phyloP scores from a whole-genome alignment of 2,329 filamentous ascomycete species.

The Botrytis elliptica region DNA sequence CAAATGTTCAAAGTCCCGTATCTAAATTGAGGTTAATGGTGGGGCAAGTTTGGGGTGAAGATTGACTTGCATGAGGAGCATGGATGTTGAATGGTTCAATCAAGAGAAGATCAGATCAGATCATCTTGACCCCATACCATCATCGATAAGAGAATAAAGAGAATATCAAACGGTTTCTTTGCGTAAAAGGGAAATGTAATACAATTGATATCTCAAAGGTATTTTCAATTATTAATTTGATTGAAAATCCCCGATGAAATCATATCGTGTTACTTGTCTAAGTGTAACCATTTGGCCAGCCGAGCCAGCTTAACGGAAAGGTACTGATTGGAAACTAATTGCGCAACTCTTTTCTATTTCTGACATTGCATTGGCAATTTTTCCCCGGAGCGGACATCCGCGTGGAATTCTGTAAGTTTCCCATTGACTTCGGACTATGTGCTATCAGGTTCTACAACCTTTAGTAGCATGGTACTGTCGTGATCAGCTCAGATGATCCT shows the following conservation, averaged over 20 bases:
- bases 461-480: conserved; percentile 16
- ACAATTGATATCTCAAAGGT: not conserved
- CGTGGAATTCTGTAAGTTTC: conserved; percentile 20
- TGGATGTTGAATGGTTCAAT: not conserved
- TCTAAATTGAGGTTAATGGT: not conserved
- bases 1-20: not conserved
- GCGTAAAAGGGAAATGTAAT: not conserved
- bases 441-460: conserved; percentile 21
- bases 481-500: conserved; percentile 16
- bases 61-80: conserved; percentile 7
- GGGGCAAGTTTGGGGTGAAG: not conserved
- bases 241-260: not conserved
- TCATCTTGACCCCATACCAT: not conserved
- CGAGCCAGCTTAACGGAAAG: conserved; percentile 22
- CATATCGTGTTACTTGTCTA: conserved; percentile 1
- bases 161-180: not conserved
- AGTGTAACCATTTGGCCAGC: conserved; percentile 16
- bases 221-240: conserved; percentile 2
- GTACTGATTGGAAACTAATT: conserved; percentile 15
- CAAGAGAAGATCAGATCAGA: conserved; percentile 10
- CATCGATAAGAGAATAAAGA: conserved; percentile 3
- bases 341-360: not conserved
- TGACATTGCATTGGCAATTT: conserved; percentile 11
- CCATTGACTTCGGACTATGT: conserved; percentile 4
- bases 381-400: conserved; percentile 18